A percentile compares a stretch with the other conserved stretches of the same genome.
These are phyloP conservation scores for Hansenula anomala DNA, from an alignment of 1,139 yeast species.

Conservation along the genomic window DNA sequence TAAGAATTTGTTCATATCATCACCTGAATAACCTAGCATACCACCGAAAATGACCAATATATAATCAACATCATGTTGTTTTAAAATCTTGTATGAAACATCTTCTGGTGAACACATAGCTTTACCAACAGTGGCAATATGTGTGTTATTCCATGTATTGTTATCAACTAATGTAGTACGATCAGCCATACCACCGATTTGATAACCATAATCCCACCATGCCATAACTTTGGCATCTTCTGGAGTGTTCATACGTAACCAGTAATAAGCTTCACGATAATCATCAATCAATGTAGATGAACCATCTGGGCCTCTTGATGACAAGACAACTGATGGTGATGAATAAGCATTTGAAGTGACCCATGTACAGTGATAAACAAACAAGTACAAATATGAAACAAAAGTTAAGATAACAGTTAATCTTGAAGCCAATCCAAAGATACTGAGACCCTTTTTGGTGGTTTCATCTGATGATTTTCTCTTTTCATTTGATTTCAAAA, in stretches of 20 bases:
- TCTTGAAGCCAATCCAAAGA: slow-evolving; percentile 48
- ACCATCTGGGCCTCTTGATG: slow-evolving; percentile 84
- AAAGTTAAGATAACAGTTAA: slow-evolving; percentile 66
- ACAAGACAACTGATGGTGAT: slow-evolving; percentile 95
- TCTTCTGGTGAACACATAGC: slow-evolving; percentile 94
- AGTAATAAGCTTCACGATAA: slow-evolving; percentile 97
- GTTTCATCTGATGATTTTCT: slow-evolving; percentile 14
- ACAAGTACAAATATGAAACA: slow-evolving; percentile 67
- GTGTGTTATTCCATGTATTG: slow-evolving; percentile 99
- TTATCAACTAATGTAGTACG: slow-evolving; percentile 97
- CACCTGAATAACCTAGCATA: slow-evolving; percentile 89
- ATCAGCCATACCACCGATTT: slow-evolving; percentile 99
- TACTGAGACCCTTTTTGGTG: too few relatives aligned
- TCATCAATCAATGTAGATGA: slow-evolving; percentile 85
- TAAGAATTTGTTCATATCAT: slow-evolving; percentile 91
- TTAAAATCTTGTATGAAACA: slow-evolving; percentile 80
- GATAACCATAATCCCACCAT: slow-evolving; percentile 99
- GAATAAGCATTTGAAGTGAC: slow-evolving; percentile 95
- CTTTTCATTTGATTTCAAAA: slow-evolving; percentile 25
- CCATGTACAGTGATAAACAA: slow-evolving; percentile 96
- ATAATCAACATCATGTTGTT: slow-evolving; percentile 92
- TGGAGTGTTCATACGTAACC: slow-evolving; percentile 97
- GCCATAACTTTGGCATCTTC: slow-evolving; percentile 96
- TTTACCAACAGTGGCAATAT: slow-evolving; percentile 98
- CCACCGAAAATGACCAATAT: slow-evolving; percentile 95